Evolutionary conservation across 495 filamentous ascomycete species (phyloP), one percentile per base, ranked within the genome.

Genomic region (Parathielavia hyrcaniae): DNA sequence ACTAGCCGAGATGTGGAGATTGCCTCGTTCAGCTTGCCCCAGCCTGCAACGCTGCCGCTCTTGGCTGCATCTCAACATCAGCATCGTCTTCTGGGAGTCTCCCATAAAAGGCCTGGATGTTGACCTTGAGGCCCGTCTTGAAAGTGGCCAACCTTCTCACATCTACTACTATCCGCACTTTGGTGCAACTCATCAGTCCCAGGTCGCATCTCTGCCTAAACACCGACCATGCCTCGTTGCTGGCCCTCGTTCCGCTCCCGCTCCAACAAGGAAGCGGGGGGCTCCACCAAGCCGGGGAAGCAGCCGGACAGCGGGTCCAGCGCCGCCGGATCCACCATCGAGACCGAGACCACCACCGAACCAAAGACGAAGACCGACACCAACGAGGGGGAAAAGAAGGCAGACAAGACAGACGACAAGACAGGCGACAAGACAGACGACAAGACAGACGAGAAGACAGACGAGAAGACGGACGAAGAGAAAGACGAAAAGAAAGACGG

Each of bases 1-100:
- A 62, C 60, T 52, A 46, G 51, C 55, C 55, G 50, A 47, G 46
- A 17, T 46, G 60, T 62, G 60, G 60, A 59, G 60, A 50, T 59
- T 59, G 20, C 17, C 13, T 17, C 22, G 26, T 41, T 46, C 41
- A 46, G 41, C 49, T 52, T 26, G 48, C 36, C 53, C 49, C 45
- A 30, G 58, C 17, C 47, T 46, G 13, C 58, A 44, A 17, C 19
- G 49, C 30, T 43, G 53, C 53, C 49, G 16, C 13, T 11, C 22
- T 32, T 30, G 52, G 26, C 50, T 46, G 41, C 34, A 26, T n/a
- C 40, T 22, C 20, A 40, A 20, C 17, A 32, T 14, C 38, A 53
- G 12, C 46, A 50, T 36, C 50, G n/a, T 34, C 5, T 43, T 32
- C 35, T 13, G n/a, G 38, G 13, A 14, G 19, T 34, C 23, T 9